Base-by-base conservation (phyloP, 2,329 filamentous ascomycete species). In the Colletotrichum tropicale region DNA sequence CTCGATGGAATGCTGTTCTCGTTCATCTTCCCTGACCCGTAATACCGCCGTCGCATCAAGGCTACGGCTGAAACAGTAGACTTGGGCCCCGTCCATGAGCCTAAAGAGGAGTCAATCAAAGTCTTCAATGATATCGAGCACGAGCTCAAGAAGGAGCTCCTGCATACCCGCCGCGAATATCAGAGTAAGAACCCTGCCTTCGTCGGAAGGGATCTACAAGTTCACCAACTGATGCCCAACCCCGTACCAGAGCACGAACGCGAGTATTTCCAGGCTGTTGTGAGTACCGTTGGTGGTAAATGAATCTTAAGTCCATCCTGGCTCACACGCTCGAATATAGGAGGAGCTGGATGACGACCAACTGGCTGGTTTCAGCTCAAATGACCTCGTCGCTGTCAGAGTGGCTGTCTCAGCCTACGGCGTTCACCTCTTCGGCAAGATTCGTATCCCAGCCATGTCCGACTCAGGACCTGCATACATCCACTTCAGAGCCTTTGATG, bases 41-140 rank as follows among this genome's bases (percentile, higher is more conserved):
- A 8, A 18, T 58, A 65, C 28, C 28, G 16, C 26, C n/a, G 16
- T 8, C 43, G 28, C 28, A 30, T 34, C 26, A 74, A 89, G 88
- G 88, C 88, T 60, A 89, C 87, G 71, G 85, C 85, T 65, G 88
- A 90, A n/a, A 91, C 89, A 10, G 88, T 89, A 66, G 82, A 89
- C 26, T 83, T 91, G 48, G 86, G 88, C 66, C 81, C 84, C 38
- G 80, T 86, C 61, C 90, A 91, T 76, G 80, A 83, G 56, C 87
- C 88, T 69, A 89, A 86, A 80, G 86, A 88, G 74, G 89, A 90
- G 68, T 87, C 89, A 10, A 84, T 91, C 79, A 84, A 84, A 70
- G 87, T 85, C 32, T 91, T 90, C 82, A 80, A 84, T 55, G 84
- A 89, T 68, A 82, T 91, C 70, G 84, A 89, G 76, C 82, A 82